Conservation (phyloP, 139 green algal species). For the Chlorella sp. region DNA sequence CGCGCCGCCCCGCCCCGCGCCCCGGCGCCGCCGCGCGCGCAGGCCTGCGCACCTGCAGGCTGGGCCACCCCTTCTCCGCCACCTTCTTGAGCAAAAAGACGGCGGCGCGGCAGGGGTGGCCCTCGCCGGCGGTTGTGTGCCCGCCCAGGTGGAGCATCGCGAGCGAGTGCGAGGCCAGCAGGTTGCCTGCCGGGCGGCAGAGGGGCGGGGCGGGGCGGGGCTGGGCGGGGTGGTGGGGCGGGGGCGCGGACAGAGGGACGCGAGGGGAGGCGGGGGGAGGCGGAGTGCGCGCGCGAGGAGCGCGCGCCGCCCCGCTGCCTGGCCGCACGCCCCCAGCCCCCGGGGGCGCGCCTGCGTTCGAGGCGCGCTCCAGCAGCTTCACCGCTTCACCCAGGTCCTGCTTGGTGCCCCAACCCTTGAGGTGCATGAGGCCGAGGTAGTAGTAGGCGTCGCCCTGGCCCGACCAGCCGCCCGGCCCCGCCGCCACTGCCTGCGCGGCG, state of each 20-base stretch:
- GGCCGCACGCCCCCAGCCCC: slow-evolving; percentile 40
- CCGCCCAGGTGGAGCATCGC: slow-evolving; percentile 87
- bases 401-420: slow-evolving; percentile 53
- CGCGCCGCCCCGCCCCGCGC: no score
- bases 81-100: slow-evolving; percentile 62
- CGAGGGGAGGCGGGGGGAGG: slow-evolving; percentile 23
- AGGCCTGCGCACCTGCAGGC: slow-evolving; percentile 46
- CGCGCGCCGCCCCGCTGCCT: slow-evolving; percentile 34
- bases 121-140: background rate
- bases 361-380: slow-evolving; percentile 40
- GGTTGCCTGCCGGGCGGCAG: slow-evolving; percentile 68
- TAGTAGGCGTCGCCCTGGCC: slow-evolving; percentile 71
- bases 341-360: slow-evolving; percentile 6
- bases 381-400: slow-evolving; percentile 25
- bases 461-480: slow-evolving; percentile 6
- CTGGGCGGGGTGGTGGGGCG: no score
- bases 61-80: slow-evolving; percentile 54
- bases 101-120: slow-evolving; percentile 45
- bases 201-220: no score
- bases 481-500: slow-evolving; percentile 47
- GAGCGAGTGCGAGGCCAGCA: slow-evolving; percentile 89
- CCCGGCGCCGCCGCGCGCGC: no score
- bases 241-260: no score
- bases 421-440: slow-evolving; percentile 82
- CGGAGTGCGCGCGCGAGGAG: background rate